These are phyloP conservation scores for Hysterium pulicare DNA, from an alignment of 2,329 filamentous ascomycete genomes.

Conservation along the genomic window DNA sequence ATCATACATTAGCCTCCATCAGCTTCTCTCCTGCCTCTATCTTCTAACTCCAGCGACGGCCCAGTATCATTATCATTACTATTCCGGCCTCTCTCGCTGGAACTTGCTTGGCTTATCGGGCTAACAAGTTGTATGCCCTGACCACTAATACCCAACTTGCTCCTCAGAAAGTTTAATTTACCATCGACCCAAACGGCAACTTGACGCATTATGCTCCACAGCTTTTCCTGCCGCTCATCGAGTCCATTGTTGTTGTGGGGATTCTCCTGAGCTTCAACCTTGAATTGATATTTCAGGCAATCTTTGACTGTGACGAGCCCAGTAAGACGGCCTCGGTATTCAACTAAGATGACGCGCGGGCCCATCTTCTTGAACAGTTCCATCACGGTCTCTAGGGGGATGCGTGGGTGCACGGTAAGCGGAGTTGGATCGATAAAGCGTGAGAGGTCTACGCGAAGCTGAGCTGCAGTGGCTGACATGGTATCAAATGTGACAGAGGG, in stretches of 20 bases:
- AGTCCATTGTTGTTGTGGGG: slow-evolving; percentile 32
- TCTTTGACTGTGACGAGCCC: slow-evolving; percentile 96
- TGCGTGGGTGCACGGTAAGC: slow-evolving; percentile 82
- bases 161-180: slow-evolving; percentile 13
- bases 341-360: slow-evolving; percentile 85
- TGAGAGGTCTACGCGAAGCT: slow-evolving; percentile 70
- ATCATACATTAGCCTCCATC: no score
- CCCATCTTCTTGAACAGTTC: slow-evolving; percentile 98
- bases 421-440: slow-evolving; percentile 87
- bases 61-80: slow-evolving; percentile 9
- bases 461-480: slow-evolving; percentile 54
- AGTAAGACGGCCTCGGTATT: slow-evolving; percentile 77
- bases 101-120: slow-evolving; percentile 12
- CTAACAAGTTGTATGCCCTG: slow-evolving; percentile 26
- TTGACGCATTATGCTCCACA: slow-evolving; percentile 19
- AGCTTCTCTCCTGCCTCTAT: slow-evolving; percentile 2
- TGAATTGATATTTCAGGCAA: slow-evolving; percentile 96
- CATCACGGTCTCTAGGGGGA: slow-evolving; percentile 95
- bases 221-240: slow-evolving; percentile 29
- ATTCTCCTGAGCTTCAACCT: slow-evolving; percentile 82
- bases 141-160: slow-evolving; percentile 13
- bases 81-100: slow-evolving; percentile 6
- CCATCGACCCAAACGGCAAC: slow-evolving; percentile 20
- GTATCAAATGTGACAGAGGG: slow-evolving; percentile 56
- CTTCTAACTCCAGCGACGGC: neutral